These are phyloP conservation scores for Maudiozyma humilis DNA, from an alignment of 1,139 yeast species.

Conservation along the genomic window DNA sequence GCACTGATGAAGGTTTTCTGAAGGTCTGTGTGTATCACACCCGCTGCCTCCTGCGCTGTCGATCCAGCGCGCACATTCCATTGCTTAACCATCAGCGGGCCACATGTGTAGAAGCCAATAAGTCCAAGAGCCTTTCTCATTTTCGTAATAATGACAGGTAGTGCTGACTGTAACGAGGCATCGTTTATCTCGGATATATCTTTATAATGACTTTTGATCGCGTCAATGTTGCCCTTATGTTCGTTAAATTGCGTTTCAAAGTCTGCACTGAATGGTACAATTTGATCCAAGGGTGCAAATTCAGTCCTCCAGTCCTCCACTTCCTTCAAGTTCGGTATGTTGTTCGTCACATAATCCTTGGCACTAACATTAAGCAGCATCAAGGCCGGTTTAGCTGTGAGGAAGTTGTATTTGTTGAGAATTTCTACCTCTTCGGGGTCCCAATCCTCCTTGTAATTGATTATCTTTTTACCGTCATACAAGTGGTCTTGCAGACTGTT, in stretches of 20 bases:
- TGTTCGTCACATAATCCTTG: slow-evolving; percentile 39
- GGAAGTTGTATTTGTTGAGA: slow-evolving; percentile 51
- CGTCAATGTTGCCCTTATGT: slow-evolving; percentile 25
- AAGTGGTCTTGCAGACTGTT: slow-evolving; percentile 42
- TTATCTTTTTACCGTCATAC: slow-evolving; percentile 52
- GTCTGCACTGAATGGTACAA: slow-evolving; percentile 53
- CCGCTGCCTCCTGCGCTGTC: slow-evolving; percentile 88
- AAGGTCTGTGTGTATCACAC: slow-evolving; percentile 83
- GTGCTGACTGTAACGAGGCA: slow-evolving; percentile 28
- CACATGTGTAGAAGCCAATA: slow-evolving; percentile 86
- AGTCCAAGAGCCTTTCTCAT: slow-evolving; percentile 65
- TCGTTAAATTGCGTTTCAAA: slow-evolving; percentile 41
- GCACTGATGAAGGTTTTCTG: slow-evolving; percentile 79
- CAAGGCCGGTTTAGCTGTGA: slow-evolving; percentile 66
- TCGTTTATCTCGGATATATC: slow-evolving; percentile 22
- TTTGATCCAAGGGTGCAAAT: slow-evolving; percentile 47
- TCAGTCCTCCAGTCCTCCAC: slow-evolving; percentile 48
- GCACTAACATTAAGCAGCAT: slow-evolving; percentile 52
- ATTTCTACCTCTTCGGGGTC: slow-evolving; percentile 45
- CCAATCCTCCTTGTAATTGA: slow-evolving; percentile 41
- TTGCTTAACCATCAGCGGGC: slow-evolving; percentile 81
- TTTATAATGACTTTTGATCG: slow-evolving; percentile 18
- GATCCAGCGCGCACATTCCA: slow-evolving; percentile 82
- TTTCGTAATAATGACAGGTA: slow-evolving; percentile 42
- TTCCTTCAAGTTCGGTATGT: slow-evolving; percentile 39